A percentile compares a stretch with the other conserved stretches of the same genome.
phyloP scores from a whole-genome alignment of 2,329 filamentous ascomycete genomes.

The Penicillium sp. region DNA sequence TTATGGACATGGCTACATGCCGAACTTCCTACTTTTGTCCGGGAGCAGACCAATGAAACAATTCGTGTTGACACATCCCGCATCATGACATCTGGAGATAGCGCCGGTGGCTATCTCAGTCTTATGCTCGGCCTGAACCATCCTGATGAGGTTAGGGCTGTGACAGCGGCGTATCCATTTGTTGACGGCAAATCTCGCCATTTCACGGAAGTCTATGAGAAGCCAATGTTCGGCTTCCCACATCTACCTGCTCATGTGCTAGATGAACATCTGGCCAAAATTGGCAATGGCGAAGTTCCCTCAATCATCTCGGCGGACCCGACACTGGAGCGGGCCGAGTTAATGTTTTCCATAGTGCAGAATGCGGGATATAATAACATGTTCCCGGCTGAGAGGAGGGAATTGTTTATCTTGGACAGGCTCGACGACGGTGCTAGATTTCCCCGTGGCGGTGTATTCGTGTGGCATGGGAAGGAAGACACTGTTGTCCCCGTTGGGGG shows the following conservation, averaged over 20 bases:
- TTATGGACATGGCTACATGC: constrained; percentile 51
- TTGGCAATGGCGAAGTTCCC: background rate
- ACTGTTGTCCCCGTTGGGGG: background rate
- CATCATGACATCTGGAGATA: background rate
- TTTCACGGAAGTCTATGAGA: background rate
- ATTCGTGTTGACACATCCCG: background rate
- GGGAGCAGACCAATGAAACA: background rate
- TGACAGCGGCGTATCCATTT: background rate
- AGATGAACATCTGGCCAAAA: background rate
- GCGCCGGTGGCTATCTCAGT: background rate
- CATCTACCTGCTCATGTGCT: background rate
- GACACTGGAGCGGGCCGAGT: background rate
- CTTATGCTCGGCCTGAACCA: background rate
- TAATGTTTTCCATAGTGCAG: background rate
- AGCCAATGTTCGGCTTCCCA: background rate
- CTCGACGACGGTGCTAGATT: background rate
- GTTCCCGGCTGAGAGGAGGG: background rate
- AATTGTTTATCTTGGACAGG: background rate
- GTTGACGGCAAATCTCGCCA: background rate
- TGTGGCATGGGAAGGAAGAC: background rate
- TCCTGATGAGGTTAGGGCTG: background rate
- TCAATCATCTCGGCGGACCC: background rate
- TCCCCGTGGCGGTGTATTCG: background rate
- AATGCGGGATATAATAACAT: background rate
- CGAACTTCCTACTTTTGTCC: background rate